Conservation (phyloP, 495 filamentous ascomycete genomes). For the Elasticomyces elasticus region DNA sequence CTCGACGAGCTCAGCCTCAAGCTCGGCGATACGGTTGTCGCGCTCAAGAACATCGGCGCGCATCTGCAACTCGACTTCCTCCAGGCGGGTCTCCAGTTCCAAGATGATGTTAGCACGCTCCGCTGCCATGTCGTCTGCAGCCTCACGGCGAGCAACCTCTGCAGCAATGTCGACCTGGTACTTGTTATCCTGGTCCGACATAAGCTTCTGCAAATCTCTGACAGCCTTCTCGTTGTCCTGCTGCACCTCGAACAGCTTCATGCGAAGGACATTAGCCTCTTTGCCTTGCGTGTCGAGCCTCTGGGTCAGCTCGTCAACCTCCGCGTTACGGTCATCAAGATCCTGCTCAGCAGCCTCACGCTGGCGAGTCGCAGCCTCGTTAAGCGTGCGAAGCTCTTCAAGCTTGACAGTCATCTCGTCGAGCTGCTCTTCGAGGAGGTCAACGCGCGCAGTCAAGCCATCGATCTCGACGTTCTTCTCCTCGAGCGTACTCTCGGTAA, state of each 20-base stretch:
- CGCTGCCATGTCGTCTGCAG: slow-evolving; percentile 16
- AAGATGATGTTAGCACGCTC: slow-evolving; percentile 15
- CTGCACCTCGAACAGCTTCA: slow-evolving; percentile 30
- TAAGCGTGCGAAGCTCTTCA: slow-evolving; percentile 14
- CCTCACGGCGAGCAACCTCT: slow-evolving; percentile 19
- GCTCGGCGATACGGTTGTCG: slow-evolving; percentile 14
- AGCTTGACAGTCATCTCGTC: slow-evolving; percentile 16
- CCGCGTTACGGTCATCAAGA: slow-evolving; percentile 23
- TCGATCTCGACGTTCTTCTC: slow-evolving; percentile 12
- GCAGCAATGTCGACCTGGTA: slow-evolving; percentile 18
- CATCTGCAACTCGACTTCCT: slow-evolving; percentile 11
- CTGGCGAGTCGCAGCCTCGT: slow-evolving; percentile 24
- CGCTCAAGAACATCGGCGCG: slow-evolving; percentile 9
- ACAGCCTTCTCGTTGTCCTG: slow-evolving; percentile 23
- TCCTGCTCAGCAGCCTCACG: slow-evolving; percentile 28
- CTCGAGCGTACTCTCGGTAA: slow-evolving; percentile 18
- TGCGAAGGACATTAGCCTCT: slow-evolving; percentile 31
- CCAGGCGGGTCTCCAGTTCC: slow-evolving; percentile 15
- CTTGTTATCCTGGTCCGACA: slow-evolving; percentile 18
- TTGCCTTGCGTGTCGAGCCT: slow-evolving; percentile 25
- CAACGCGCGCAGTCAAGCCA: slow-evolving; percentile 19
- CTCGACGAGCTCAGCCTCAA: slow-evolving; percentile 2
- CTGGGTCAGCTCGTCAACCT: slow-evolving; percentile 22
- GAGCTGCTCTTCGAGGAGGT: slow-evolving; percentile 17
- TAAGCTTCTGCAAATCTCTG: slow-evolving; percentile 16